A percentile compares a stretch with the other conserved stretches of the same genome.
Conservation (phyloP, 2,329 filamentous ascomycete species). For the Venturia nashicola region DNA sequence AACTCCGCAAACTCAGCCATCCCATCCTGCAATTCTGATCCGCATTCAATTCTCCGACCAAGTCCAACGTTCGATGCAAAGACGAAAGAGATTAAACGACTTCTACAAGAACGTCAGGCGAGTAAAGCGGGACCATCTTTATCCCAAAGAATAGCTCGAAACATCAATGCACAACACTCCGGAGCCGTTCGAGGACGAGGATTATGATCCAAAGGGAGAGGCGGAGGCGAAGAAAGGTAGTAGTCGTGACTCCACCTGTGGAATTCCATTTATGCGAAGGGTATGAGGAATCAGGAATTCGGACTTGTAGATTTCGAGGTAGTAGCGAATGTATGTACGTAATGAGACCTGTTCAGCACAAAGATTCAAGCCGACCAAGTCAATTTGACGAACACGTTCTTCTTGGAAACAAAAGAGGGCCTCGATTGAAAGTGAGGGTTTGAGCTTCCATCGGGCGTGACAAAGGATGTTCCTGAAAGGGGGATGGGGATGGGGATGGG, state of each 20-base stretch:
- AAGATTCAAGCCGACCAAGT: background rate
- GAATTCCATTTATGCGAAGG: too few relatives aligned
- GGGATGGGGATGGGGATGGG: background rate
- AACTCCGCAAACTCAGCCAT: too few relatives aligned
- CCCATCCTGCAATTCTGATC: too few relatives aligned
- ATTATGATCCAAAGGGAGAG: background rate
- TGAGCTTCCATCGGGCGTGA: conserved; percentile 4
- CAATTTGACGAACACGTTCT: background rate
- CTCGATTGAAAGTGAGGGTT: background rate
- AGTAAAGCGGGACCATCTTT: too few relatives aligned
- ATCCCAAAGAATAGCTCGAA: too few relatives aligned
- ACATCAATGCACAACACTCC: too few relatives aligned
- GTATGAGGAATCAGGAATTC: too few relatives aligned
- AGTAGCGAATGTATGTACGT: background rate
- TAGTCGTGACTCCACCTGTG: background rate
- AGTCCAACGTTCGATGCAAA: too few relatives aligned
- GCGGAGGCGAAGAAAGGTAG: background rate
- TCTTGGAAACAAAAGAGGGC: background rate
- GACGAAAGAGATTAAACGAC: too few relatives aligned
- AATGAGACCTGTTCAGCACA: conserved; percentile 3
- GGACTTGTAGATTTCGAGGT: too few relatives aligned
- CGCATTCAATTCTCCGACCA: too few relatives aligned
- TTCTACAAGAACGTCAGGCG: too few relatives aligned
- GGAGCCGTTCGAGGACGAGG: background rate
- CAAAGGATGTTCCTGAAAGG: background rate